Conservation (phyloP, 768 basidiomycete genomes). For the Gloeostereum incarnatum region DNA sequence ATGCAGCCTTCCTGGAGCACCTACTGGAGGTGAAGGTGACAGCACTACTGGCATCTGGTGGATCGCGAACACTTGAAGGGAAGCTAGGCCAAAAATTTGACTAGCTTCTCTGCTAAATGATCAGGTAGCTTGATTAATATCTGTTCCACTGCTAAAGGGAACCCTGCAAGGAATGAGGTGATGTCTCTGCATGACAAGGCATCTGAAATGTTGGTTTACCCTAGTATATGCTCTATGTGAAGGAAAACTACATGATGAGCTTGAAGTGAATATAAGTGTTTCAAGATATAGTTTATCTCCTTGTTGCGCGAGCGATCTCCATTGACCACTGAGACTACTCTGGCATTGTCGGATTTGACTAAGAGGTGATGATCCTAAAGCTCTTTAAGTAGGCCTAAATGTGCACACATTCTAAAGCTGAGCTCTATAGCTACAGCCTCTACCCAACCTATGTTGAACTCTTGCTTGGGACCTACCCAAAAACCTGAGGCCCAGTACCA, state of each 20-base stretch:
- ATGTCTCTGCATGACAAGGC: conserved; percentile 19
- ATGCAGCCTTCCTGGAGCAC: too few relatives aligned
- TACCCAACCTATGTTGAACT: conserved; percentile 8
- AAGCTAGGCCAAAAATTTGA: too few relatives aligned
- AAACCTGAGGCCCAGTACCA: conserved; percentile 20
- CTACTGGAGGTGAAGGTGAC: too few relatives aligned
- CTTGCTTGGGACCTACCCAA: conserved; percentile 15
- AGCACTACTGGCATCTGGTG: too few relatives aligned
- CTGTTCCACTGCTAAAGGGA: too few relatives aligned
- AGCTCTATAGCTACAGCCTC: conserved; percentile 23
- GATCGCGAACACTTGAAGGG: too few relatives aligned
- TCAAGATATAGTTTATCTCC: conserved; percentile 17
- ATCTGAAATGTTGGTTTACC: conserved; percentile 18
- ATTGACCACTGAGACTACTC: conserved; percentile 18
- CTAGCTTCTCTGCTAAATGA: too few relatives aligned
- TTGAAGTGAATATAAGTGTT: conserved; percentile 13
- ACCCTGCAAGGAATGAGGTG: conserved; percentile 9
- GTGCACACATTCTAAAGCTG: conserved; percentile 10
- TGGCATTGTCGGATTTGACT: conserved; percentile 23
- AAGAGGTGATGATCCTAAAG: conserved; percentile 5
- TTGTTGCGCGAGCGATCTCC: conserved; percentile 17
- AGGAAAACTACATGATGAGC: conserved; percentile 9
- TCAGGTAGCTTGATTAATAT: too few relatives aligned
- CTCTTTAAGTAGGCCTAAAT: conserved; percentile 5
- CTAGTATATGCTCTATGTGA: conserved; percentile 11